phyloP scores from a whole-genome alignment of 352 stramenopile genomes.

The Albugo laibachii region DNA sequence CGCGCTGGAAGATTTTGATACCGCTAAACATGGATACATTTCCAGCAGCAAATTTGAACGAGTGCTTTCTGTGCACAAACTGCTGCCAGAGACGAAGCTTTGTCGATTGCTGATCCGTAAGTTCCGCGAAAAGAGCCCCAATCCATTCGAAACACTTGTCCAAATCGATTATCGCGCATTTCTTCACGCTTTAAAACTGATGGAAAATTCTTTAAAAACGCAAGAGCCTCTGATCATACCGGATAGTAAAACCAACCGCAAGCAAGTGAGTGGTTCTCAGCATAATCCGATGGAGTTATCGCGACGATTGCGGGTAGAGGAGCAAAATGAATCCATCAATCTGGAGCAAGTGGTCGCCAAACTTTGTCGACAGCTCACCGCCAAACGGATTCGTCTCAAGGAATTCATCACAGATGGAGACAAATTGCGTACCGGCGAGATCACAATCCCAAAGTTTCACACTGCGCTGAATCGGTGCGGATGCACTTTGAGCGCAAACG shows the following conservation, averaged over 20 bases:
- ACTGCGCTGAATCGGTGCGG: conserved; percentile 67
- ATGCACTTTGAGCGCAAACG: conserved; percentile 33
- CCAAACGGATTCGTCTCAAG: conserved; percentile 58
- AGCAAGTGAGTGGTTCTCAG: conserved; percentile 20
- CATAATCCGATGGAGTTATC: conserved; percentile 1
- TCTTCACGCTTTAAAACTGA: conserved; percentile 33
- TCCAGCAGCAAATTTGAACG: conserved; percentile 62
- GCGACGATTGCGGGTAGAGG: conserved; percentile 14
- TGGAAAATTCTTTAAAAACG: conserved; percentile 8
- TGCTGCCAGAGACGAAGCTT: conserved; percentile 24
- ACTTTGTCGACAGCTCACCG: conserved; percentile 31
- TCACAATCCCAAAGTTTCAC: conserved; percentile 72
- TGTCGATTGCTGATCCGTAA: conserved; percentile 44
- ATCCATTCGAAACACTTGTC: conserved; percentile 4
- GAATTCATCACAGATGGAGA: conserved; percentile 66
- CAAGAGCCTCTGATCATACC: not conserved
- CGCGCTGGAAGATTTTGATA: conserved; percentile 68
- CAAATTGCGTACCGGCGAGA: conserved; percentile 58
- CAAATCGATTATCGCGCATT: conserved; percentile 35
- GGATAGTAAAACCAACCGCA: conserved; percentile 19
- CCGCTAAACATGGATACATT: conserved; percentile 56
- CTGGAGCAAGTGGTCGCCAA: conserved; percentile 28
- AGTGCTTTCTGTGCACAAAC: conserved; percentile 50
- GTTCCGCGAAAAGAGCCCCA: conserved; percentile 44
- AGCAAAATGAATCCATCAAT: conserved; percentile 9